Percentiles rank a stretch among this genome's conserved stretches.
phyloP scores from a whole-genome alignment of 225 moss, liverwort and hornwort genomes.

The Polytrichum commune region DNA sequence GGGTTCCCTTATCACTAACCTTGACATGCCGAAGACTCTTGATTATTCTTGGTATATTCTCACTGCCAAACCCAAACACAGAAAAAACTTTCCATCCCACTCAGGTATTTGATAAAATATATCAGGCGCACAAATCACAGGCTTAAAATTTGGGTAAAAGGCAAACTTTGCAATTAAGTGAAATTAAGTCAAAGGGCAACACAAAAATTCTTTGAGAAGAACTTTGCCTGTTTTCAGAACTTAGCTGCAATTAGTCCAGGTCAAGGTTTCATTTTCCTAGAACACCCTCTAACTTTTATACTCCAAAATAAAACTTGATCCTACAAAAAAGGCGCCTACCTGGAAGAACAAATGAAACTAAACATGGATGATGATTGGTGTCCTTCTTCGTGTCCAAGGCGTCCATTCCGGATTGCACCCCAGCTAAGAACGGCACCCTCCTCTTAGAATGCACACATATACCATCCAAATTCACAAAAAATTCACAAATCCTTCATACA shows the following conservation, averaged over 20 bases:
- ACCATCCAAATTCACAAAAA: slow-evolving; percentile 6
- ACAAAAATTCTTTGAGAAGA: too few species aligned
- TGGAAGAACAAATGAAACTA: slow-evolving; percentile 46
- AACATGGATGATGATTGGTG: slow-evolving; percentile 54
- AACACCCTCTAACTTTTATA: too few species aligned
- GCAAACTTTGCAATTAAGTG: too few species aligned
- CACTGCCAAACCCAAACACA: slow-evolving; percentile 41
- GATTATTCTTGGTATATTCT: slow-evolving; percentile 44
- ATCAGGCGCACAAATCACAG: too few species aligned
- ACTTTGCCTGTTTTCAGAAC: too few species aligned
- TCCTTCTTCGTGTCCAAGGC: slow-evolving; percentile 80
- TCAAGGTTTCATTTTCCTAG: too few species aligned
- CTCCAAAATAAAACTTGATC: neutral
- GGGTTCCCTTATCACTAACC: slow-evolving; percentile 24
- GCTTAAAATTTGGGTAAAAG: too few species aligned
- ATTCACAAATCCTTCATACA: neutral
- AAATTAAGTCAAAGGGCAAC: too few species aligned
- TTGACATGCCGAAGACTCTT: slow-evolving; percentile 46
- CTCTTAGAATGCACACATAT: slow-evolving; percentile 41
- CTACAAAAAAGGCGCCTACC: slow-evolving; percentile 14
- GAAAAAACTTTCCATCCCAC: too few species aligned
- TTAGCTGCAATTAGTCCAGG: too few species aligned
- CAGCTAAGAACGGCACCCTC: slow-evolving; percentile 83
- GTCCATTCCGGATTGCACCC: slow-evolving; percentile 85
- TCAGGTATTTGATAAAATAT: too few species aligned